Conservation (phyloP, 352 stramenopile species). For the Globisporangium alternatum region DNA sequence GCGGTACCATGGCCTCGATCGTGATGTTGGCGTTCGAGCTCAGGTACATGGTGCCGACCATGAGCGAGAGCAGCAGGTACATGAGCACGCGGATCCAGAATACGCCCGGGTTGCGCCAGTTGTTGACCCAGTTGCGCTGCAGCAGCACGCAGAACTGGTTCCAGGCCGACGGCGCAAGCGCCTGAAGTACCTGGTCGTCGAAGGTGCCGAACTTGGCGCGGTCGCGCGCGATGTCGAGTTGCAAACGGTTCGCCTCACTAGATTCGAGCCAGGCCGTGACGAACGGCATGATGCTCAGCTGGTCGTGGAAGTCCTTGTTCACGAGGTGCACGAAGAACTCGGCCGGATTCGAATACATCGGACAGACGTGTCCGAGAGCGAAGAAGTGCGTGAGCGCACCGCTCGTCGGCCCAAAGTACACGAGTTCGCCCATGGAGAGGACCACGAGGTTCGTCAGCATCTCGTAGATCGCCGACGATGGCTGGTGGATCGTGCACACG, state of each 20-base stretch:
- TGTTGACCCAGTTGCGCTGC: slow-evolving; percentile 55
- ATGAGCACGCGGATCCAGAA: slow-evolving; percentile 83
- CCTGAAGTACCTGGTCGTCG: slow-evolving; percentile 38
- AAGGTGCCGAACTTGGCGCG: slow-evolving; percentile 18
- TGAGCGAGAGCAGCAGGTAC: slow-evolving; percentile 76
- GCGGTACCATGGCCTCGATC: slow-evolving; percentile 38
- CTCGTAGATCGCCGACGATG: slow-evolving; percentile 64
- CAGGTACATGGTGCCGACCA: slow-evolving; percentile 77
- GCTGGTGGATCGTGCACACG: slow-evolving; percentile 84
- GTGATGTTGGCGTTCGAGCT: slow-evolving; percentile 36
- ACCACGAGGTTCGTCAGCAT: slow-evolving; percentile 66
- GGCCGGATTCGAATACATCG: slow-evolving; percentile 66
- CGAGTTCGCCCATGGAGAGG: slow-evolving; percentile 64
- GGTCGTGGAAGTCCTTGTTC: slow-evolving; percentile 55
- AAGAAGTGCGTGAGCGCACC: slow-evolving; percentile 47
- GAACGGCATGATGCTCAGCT: slow-evolving; percentile 34
- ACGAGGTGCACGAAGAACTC: slow-evolving; percentile 67
- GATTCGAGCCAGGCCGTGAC: slow-evolving; percentile 30
- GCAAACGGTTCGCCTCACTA: slow-evolving; percentile 25
- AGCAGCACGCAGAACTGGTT: slow-evolving; percentile 58
- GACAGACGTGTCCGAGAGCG: slow-evolving; percentile 47
- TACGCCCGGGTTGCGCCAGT: slow-evolving; percentile 67
- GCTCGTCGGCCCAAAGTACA: slow-evolving; percentile 89
- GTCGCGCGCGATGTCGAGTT: slow-evolving; percentile 32
- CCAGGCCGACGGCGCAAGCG: slow-evolving; percentile 35